phyloP scores from a whole-genome alignment of 2,329 filamentous ascomycete species.

The Colletotrichum sansevieriae region DNA sequence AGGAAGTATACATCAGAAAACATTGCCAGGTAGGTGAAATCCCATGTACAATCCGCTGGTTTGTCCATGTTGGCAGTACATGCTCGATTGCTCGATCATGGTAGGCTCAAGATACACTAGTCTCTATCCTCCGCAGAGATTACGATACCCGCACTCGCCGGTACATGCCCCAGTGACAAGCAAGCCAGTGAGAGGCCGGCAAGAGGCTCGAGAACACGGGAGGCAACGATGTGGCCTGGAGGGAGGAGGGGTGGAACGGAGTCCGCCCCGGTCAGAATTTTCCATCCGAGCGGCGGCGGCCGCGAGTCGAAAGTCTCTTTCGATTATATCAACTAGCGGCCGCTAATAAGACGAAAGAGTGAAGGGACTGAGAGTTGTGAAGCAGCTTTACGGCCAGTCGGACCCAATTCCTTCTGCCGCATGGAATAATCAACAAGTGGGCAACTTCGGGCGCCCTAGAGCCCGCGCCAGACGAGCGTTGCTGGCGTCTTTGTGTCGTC shows the following conservation, averaged over 20 bases:
- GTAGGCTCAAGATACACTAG: too few species aligned
- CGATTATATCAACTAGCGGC: neutral
- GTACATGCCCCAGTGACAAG: neutral
- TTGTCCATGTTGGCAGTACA: too few species aligned
- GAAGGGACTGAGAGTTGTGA: neutral
- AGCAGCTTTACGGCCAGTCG: neutral
- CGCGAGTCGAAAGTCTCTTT: neutral
- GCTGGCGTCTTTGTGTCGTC: neutral
- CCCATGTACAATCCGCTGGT: conserved; percentile 3
- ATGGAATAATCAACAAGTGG: neutral
- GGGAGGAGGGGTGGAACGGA: conserved; percentile 13
- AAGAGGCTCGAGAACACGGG: neutral
- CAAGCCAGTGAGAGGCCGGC: neutral
- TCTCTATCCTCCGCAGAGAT: conserved; percentile 16
- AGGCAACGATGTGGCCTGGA: conserved; percentile 23
- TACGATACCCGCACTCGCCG: conserved; percentile 19
- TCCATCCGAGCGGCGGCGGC: neutral
- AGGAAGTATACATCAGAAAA: neutral
- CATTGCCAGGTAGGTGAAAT: neutral
- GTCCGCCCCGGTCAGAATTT: conserved; percentile 23
- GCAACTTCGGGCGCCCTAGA: neutral
- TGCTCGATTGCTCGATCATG: too few species aligned
- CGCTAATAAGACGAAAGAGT: conserved; percentile 3
- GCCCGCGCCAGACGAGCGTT: conserved; percentile 29
- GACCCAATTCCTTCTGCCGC: too few species aligned